Conservation (phyloP, 169 alveolate species). For the Plasmodium chabaudi region DNA sequence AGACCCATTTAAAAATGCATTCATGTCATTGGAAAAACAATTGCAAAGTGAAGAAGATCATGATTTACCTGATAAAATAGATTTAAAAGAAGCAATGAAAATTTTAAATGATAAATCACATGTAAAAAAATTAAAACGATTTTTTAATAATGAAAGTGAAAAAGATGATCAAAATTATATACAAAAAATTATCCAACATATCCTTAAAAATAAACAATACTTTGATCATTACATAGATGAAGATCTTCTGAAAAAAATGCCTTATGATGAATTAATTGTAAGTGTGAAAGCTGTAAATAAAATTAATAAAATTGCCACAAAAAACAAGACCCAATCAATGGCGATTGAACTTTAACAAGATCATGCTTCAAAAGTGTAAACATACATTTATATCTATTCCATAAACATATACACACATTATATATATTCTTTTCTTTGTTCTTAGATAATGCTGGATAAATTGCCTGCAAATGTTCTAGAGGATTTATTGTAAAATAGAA, state of each 20-base stretch:
- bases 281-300: background rate
- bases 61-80: slow-evolving; percentile 56
- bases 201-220: slow-evolving; percentile 32
- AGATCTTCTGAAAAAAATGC: slow-evolving; percentile 31
- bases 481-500: slow-evolving; percentile 8
- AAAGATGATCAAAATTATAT: slow-evolving; percentile 27
- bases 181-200: slow-evolving; percentile 37
- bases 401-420: background rate
- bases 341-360: too few relatives aligned
- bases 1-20: slow-evolving; percentile 37
- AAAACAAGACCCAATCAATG: background rate
- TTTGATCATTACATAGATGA: slow-evolving; percentile 39
- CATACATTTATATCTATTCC: background rate
- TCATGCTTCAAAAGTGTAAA: background rate
- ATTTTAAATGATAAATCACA: slow-evolving; percentile 33
- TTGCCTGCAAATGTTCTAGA: slow-evolving; percentile 23
- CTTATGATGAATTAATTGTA: slow-evolving; percentile 72
- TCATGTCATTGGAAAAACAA: slow-evolving; percentile 27
- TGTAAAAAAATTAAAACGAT: slow-evolving; percentile 44
- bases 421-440: background rate
- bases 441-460: slow-evolving; percentile 21
- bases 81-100: slow-evolving; percentile 73
- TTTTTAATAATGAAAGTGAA: slow-evolving; percentile 30
- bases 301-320: background rate
- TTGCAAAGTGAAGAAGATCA: slow-evolving; percentile 18